These are phyloP conservation scores for Aureobasidium subglaciale DNA, from an alignment of 2,329 filamentous ascomycete genomes.

Conservation along the genomic window DNA sequence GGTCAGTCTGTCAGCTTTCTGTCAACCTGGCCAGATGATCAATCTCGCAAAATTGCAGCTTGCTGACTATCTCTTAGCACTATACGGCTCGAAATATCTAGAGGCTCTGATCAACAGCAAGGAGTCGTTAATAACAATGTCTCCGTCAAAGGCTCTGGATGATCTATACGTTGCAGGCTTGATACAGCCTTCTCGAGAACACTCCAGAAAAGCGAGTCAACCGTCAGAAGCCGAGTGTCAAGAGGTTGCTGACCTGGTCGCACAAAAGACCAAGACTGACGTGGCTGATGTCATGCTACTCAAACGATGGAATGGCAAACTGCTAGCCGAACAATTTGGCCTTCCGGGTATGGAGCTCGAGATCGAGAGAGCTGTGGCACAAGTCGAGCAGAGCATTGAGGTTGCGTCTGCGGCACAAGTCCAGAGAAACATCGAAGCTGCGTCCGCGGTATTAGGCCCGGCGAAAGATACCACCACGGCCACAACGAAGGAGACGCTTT, in stretches of 20 bases:
- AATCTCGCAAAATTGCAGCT: too few species aligned
- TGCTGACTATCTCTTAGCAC: constrained; percentile 42
- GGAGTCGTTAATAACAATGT: constrained; percentile 50
- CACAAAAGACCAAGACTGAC: constrained; percentile 34
- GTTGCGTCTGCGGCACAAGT: constrained; percentile 26
- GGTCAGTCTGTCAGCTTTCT: constrained; percentile 24
- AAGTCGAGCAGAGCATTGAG: constrained; percentile 41
- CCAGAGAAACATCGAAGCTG: constrained; percentile 35
- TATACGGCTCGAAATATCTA: constrained; percentile 76
- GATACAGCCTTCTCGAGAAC: constrained; percentile 35
- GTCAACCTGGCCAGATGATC: neutral
- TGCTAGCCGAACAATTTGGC: constrained; percentile 43
- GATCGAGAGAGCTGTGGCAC: constrained; percentile 46
- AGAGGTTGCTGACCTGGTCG: constrained; percentile 32
- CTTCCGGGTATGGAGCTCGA: constrained; percentile 48
- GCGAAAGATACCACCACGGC: neutral
- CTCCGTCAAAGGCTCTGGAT: constrained; percentile 64
- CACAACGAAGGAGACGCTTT: neutral
- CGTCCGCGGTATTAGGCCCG: constrained; percentile 24
- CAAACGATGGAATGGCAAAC: constrained; percentile 43
- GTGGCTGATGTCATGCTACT: constrained; percentile 43
- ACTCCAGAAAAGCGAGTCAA: constrained; percentile 32
- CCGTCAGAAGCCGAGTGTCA: constrained; percentile 33
- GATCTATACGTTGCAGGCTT: constrained; percentile 58
- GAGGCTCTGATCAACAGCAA: constrained; percentile 72